phyloP scores from a whole-genome alignment of 2,329 filamentous ascomycete species.

The Botrytis fragariae region DNA sequence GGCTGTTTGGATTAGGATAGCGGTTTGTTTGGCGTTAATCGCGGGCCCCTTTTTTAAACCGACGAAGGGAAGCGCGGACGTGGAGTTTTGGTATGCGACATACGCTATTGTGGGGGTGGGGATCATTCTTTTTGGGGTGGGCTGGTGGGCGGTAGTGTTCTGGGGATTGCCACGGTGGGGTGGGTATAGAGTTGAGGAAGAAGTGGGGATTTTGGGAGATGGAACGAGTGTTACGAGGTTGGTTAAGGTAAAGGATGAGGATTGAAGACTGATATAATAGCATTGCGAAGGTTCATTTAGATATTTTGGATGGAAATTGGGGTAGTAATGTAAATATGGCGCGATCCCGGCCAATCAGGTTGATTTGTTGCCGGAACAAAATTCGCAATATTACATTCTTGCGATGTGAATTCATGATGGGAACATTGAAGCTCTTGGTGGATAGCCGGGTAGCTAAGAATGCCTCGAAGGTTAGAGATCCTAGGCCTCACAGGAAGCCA shows the following conservation, averaged over 20 bases:
- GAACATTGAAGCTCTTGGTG: background rate
- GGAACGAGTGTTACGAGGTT: conserved; percentile 65
- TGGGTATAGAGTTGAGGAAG: conserved; percentile 62
- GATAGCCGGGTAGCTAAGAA: background rate
- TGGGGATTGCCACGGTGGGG: conserved; percentile 56
- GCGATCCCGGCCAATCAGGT: too few species aligned
- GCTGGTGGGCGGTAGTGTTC: conserved; percentile 70
- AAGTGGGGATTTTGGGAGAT: conserved; percentile 57
- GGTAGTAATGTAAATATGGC: background rate
- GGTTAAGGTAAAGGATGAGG: conserved; percentile 31
- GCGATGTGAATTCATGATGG: background rate
- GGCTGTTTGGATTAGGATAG: conserved; percentile 35
- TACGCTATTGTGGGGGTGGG: conserved; percentile 53
- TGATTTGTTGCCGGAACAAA: background rate
- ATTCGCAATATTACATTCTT: background rate
- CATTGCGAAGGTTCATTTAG: background rate
- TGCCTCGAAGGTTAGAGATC: background rate
- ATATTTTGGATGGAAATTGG: background rate
- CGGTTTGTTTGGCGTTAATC: conserved; percentile 37
- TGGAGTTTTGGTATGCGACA: conserved; percentile 52
- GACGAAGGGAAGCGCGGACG: conserved; percentile 42
- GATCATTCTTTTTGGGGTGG: conserved; percentile 53
- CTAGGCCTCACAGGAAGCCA: background rate
- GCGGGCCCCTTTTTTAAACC: conserved; percentile 42
- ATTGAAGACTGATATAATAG: background rate